Conservation (phyloP, 768 basidiomycete genomes). For the Mycena alexandri region DNA sequence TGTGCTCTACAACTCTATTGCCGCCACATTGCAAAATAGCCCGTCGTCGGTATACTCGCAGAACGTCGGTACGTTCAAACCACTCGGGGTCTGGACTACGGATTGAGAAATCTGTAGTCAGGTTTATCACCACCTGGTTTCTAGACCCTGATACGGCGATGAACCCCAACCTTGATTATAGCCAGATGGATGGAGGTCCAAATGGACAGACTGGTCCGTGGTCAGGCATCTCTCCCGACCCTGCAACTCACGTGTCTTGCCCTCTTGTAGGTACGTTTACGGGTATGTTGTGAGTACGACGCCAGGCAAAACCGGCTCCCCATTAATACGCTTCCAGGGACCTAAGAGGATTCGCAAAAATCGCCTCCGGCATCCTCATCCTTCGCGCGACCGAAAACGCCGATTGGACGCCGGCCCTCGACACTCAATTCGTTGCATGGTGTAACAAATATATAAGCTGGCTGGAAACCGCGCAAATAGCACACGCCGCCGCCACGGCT, state of each 20-base stretch:
- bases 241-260: too few species aligned
- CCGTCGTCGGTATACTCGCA: conserved; percentile 55
- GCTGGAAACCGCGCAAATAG: conserved; percentile 63
- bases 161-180: conserved; percentile 74
- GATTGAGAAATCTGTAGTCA: conserved; percentile 43
- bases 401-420: conserved; percentile 67
- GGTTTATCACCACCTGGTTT: conserved; percentile 71
- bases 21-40: conserved; percentile 60
- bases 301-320: too few species aligned
- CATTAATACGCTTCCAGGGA: conserved; percentile 53
- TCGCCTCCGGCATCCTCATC: conserved; percentile 64
- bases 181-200: conserved; percentile 62
- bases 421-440: conserved; percentile 65
- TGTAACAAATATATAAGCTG: conserved; percentile 65
- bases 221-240: too few species aligned
- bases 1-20: conserved; percentile 70
- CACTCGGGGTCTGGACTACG: too few species aligned
- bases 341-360: conserved; percentile 68
- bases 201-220: conserved; percentile 49
- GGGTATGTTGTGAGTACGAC: conserved; percentile 56
- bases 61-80: conserved; percentile 50
- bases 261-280: too few species aligned
- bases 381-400: conserved; percentile 61
- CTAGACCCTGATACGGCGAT: conserved; percentile 66
- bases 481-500: conserved; percentile 57